Conservation (phyloP, 2,329 filamentous ascomycete species). For the Talaromyces sp. region DNA sequence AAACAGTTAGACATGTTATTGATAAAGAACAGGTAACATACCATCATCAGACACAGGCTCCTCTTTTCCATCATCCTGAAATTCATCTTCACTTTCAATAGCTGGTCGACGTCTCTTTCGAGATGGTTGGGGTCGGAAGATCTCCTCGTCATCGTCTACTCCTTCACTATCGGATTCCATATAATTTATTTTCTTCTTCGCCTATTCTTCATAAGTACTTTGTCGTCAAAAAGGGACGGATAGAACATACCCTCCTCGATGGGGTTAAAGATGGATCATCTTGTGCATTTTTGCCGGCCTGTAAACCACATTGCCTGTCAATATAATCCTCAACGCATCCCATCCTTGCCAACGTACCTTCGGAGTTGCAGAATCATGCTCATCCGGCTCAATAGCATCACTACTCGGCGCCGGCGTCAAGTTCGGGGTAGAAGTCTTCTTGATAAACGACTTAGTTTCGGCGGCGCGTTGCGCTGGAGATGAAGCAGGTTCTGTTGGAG, state of each 20-base stretch:
- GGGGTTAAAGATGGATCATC: slow-evolving; percentile 62
- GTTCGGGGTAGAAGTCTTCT: slow-evolving; percentile 43
- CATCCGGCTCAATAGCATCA: slow-evolving; percentile 67
- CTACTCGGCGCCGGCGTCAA: slow-evolving; percentile 78
- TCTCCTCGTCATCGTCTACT: slow-evolving; percentile 66
- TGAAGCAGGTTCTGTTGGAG: slow-evolving; percentile 33
- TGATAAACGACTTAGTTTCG: slow-evolving; percentile 35
- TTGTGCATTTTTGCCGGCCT: slow-evolving; percentile 35
- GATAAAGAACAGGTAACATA: slow-evolving; percentile 29
- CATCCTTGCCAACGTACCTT: slow-evolving; percentile 47
- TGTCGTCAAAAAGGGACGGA: background rate
- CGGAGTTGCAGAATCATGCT: slow-evolving; percentile 43
- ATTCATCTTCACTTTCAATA: slow-evolving; percentile 66
- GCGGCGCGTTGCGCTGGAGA: slow-evolving; percentile 36
- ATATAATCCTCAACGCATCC: slow-evolving; percentile 38
- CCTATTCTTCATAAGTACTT: slow-evolving; percentile 35
- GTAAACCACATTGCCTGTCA: background rate
- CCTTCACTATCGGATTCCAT: slow-evolving; percentile 78
- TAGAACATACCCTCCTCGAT: slow-evolving; percentile 63
- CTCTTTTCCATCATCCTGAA: slow-evolving; percentile 56
- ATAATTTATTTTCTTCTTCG: slow-evolving; percentile 66
- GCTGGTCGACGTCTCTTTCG: slow-evolving; percentile 61
- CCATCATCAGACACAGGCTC: slow-evolving; percentile 49
- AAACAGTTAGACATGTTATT: slow-evolving; percentile 28
- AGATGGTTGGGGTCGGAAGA: slow-evolving; percentile 56